A percentile compares a stretch with the other conserved stretches of the same genome.
Conservation (phyloP, 148 eudicot genomes). For the Salicornia ramosissima region DNA sequence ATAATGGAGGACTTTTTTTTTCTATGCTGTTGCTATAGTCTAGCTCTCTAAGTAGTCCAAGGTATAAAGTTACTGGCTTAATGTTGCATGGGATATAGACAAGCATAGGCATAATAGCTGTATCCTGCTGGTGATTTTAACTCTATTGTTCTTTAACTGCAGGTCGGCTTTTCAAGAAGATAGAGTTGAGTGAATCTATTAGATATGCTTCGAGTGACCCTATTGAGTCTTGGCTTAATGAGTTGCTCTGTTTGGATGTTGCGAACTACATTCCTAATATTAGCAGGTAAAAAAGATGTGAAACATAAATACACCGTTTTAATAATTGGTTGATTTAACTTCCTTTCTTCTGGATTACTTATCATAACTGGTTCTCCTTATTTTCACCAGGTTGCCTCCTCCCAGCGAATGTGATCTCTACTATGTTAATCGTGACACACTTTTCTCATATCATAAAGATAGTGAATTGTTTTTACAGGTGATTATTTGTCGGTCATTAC, state of each 20-base stretch:
- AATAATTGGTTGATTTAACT: neutral
- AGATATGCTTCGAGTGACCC: slow-evolving; percentile 95
- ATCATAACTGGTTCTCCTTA: neutral
- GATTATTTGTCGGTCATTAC: neutral
- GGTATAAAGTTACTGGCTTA: neutral
- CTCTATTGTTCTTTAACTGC: slow-evolving; percentile 15
- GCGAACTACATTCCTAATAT: slow-evolving; percentile 71
- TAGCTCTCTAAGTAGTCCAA: slow-evolving; percentile 1
- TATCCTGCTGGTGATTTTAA: neutral
- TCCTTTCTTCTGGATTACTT: neutral
- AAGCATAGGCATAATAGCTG: neutral
- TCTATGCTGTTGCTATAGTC: neutral
- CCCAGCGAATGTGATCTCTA: slow-evolving; percentile 83
- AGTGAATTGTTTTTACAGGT: slow-evolving; percentile 96
- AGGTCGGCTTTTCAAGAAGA: slow-evolving; percentile 86
- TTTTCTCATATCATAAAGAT: slow-evolving; percentile 91
- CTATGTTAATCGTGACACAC: slow-evolving; percentile 94
- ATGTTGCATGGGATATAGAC: neutral
- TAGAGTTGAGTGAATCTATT: slow-evolving; percentile 79
- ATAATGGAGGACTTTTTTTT: neutral
- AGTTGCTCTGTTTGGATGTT: slow-evolving; percentile 83
- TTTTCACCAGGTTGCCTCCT: slow-evolving; percentile 56
- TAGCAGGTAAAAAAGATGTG: slow-evolving; percentile 48
- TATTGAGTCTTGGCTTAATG: slow-evolving; percentile 86
- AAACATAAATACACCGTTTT: neutral